Conservation (phyloP, 2,329 filamentous ascomycete species). For the Davidsoniella neocaledoniae region DNA sequence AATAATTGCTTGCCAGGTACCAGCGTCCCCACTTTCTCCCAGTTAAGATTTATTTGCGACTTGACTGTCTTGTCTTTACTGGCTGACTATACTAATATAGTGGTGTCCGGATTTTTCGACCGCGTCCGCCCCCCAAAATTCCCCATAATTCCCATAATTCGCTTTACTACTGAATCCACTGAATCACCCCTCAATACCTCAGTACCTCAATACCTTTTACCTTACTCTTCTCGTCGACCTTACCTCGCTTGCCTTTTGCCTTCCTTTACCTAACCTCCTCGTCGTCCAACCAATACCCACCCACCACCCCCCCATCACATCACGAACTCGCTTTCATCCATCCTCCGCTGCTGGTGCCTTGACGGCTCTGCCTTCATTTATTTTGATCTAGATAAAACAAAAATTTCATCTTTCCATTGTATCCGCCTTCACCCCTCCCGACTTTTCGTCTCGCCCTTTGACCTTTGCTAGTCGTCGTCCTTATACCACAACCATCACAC, state of each 20-base stretch:
- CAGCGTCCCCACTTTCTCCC: too few relatives aligned
- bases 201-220: too few relatives aligned
- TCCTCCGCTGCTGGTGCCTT: background rate
- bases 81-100: too few relatives aligned
- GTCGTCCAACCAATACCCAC: background rate
- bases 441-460: background rate
- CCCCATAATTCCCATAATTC: background rate
- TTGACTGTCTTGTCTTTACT: too few relatives aligned
- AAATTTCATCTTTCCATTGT: background rate
- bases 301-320: background rate
- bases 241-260: background rate
- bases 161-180: background rate
- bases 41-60: too few relatives aligned
- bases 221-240: background rate
- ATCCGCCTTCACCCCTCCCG: background rate
- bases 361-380: constrained; percentile 5
- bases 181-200: constrained; percentile 4
- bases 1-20: too few relatives aligned
- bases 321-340: background rate
- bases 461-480: constrained; percentile 2
- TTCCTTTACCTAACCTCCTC: background rate
- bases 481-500: background rate
- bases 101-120: background rate
- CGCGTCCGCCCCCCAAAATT: background rate
- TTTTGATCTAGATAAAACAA: background rate